Evolutionary conservation across 116 monocot genomes (phyloP).

Genomic region (Iris pallida): DNA sequence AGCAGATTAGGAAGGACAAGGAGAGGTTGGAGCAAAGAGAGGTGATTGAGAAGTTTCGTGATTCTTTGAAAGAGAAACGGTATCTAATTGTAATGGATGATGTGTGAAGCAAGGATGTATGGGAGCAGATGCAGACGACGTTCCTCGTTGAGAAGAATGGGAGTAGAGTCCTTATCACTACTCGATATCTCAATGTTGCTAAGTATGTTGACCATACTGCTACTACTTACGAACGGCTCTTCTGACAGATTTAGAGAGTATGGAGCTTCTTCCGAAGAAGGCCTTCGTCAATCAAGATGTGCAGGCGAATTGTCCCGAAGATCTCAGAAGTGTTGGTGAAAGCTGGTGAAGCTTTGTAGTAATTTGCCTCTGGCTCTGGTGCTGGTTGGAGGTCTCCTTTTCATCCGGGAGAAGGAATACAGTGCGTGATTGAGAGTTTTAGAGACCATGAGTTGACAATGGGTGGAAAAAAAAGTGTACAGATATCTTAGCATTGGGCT

Average conservation of each 20-base stretch:
- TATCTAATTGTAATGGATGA: constrained; percentile 37
- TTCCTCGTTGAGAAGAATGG: constrained; percentile 20
- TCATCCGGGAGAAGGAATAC: neutral
- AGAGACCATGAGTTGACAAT: constrained; percentile 10
- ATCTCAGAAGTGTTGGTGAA: constrained; percentile 8
- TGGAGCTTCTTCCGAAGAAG: constrained; percentile 25
- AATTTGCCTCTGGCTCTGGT: constrained; percentile 30
- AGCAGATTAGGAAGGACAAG: neutral
- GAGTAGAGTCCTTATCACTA: constrained; percentile 32
- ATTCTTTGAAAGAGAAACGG: constrained; percentile 7
- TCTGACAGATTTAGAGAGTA: constrained; percentile 15
- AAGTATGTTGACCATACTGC: neutral
- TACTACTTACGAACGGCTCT: neutral
- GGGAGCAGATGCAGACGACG: constrained; percentile 3
- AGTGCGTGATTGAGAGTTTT: constrained; percentile 9
- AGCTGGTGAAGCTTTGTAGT: constrained; percentile 13
- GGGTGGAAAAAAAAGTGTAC: constrained; percentile 3
- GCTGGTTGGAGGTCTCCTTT: constrained; percentile 29
- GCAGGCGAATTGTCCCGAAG: constrained; percentile 17
- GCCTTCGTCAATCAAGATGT: neutral
- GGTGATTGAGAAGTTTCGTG: neutral
- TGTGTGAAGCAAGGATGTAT: constrained; percentile 13
- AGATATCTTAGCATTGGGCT: constrained; percentile 17
- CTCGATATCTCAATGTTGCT: constrained; percentile 16
- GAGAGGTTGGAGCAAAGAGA: neutral